Base-by-base conservation (phyloP, 2,329 filamentous ascomycete species). In the Ceratocystis harringtonii region DNA sequence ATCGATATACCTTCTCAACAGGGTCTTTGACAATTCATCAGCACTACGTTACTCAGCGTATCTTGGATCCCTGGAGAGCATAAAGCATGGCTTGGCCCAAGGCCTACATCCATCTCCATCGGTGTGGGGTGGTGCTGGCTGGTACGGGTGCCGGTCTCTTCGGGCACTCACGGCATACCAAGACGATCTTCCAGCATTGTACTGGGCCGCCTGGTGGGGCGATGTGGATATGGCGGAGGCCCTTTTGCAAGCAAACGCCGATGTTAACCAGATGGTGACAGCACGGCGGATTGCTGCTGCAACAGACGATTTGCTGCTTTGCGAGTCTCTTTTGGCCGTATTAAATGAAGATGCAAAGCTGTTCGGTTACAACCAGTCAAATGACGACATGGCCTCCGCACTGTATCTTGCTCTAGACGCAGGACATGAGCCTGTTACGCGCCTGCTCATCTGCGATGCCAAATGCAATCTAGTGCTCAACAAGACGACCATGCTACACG, bases 361-460 rank as follows among this genome's bases (percentile, higher is more conserved):
- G n/a, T 62, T 57, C 50, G 60, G 61, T 7, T 61, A 63, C 61
- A 12, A 7, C 12, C 44, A 19, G 43, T 36, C 44, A 22, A 25
- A n/a, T 8, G 25, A 43, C 5, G 63, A 65, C 25, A 58, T 28
- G 6, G 55, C 63, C 44, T 61, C 66, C 12, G 25, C 63, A 15
- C 44, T 67, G 15, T 67, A 67, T 44, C 55, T 67, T 10, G 30
- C 66, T 22, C 50, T 67, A 1, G 63, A 67, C 58, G 60, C 63
- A 7, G 32, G 41, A 5, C 66, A 65, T 60, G 60, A 63, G 28
- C 36, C 32, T 6, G 32, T 64, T 52, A 55, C 50, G 8, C 57
- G 50, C 6, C n/a, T 65, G 22, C 43, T 67, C 4, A 63, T 63
- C 17, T 12, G 32, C 12, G 19, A 48, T 2, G 30, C 22, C 15